Conservation (phyloP, 2,329 filamentous ascomycete species). For the Clonostachys sp. region DNA sequence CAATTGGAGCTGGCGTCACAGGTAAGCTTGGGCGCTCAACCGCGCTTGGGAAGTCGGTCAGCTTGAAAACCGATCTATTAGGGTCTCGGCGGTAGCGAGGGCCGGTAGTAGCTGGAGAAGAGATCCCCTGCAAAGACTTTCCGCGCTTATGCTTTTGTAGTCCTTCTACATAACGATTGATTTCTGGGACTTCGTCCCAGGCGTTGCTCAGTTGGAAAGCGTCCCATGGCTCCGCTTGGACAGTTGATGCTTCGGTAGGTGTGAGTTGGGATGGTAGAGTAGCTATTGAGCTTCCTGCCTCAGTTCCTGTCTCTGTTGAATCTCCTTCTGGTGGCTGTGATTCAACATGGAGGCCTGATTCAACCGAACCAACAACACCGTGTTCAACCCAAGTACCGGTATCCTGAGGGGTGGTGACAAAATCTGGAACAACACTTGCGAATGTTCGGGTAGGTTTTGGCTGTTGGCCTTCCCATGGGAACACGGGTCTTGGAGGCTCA, state of each 20-base stretch:
- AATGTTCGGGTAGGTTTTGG: slow-evolving; percentile 64
- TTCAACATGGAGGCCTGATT: not conserved
- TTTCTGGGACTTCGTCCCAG: slow-evolving; percentile 89
- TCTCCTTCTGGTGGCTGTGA: slow-evolving; percentile 1
- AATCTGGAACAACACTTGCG: slow-evolving; percentile 2
- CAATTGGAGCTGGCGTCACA: slow-evolving; percentile 81
- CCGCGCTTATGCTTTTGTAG: slow-evolving; percentile 55
- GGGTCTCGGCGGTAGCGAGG: slow-evolving; percentile 4
- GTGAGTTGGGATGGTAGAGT: slow-evolving; percentile 24
- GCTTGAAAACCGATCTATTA: slow-evolving; percentile 45
- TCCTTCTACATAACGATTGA: slow-evolving; percentile 79
- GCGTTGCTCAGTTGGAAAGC: slow-evolving; percentile 76
- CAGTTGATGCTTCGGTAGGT: slow-evolving; percentile 38
- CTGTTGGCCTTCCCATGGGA: slow-evolving; percentile 81
- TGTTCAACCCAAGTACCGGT: not conserved
- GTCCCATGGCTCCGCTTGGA: slow-evolving; percentile 54
- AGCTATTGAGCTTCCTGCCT: slow-evolving; percentile 3
- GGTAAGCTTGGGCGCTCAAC: slow-evolving; percentile 81
- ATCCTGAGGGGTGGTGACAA: not conserved
- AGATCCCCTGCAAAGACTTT: slow-evolving; percentile 17
- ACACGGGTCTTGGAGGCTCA: slow-evolving; percentile 64
- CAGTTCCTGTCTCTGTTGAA: slow-evolving; percentile 21
- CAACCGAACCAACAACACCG: not conserved
- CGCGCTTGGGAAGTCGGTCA: slow-evolving; percentile 86
- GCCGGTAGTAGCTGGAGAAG: slow-evolving; percentile 6